A percentile compares a stretch with the other conserved stretches of the same genome.
phyloP scores from a whole-genome alignment of 2,329 filamentous ascomycete species.

The Intubia oerlemansii region DNA sequence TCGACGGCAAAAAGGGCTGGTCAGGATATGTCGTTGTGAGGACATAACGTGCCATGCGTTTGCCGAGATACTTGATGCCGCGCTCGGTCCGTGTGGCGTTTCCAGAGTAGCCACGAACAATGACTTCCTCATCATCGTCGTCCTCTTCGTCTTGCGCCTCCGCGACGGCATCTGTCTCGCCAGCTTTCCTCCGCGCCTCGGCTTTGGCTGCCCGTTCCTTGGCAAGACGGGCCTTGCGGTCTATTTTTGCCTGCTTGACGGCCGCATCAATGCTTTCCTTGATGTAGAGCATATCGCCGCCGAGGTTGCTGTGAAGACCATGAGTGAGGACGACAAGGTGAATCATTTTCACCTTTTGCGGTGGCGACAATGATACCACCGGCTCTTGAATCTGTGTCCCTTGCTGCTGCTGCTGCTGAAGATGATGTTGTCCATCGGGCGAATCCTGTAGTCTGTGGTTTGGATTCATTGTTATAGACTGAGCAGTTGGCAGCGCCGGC shows the following conservation, averaged over 20 bases:
- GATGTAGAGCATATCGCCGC: constrained; percentile 88
- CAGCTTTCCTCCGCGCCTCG: background rate
- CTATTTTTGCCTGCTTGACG: constrained; percentile 49
- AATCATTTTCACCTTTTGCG: constrained; percentile 50
- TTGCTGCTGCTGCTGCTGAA: constrained; percentile 4
- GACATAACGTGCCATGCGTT: constrained; percentile 79
- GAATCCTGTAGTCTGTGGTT: too few relatives aligned
- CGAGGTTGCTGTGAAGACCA: constrained; percentile 85
- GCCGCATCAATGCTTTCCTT: constrained; percentile 92
- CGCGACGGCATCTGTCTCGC: too few relatives aligned
- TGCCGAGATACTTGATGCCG: constrained; percentile 92
- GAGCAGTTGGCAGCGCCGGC: constrained; percentile 49
- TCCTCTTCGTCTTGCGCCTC: constrained; percentile 13
- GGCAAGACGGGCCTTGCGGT: constrained; percentile 39
- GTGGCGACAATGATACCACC: too few relatives aligned
- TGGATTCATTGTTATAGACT: too few relatives aligned
- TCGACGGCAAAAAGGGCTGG: constrained; percentile 59
- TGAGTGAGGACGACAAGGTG: constrained; percentile 88
- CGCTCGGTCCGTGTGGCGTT: constrained; percentile 83
- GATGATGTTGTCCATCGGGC: background rate
- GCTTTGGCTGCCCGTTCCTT: constrained; percentile 15
- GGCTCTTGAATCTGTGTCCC: constrained; percentile 5
- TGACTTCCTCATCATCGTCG: constrained; percentile 61
- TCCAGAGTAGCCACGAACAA: constrained; percentile 75
- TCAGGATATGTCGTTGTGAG: constrained; percentile 83